Base-by-base conservation (phyloP, 1,284 basidiomycete genomes). In the Sutorius eximius region DNA sequence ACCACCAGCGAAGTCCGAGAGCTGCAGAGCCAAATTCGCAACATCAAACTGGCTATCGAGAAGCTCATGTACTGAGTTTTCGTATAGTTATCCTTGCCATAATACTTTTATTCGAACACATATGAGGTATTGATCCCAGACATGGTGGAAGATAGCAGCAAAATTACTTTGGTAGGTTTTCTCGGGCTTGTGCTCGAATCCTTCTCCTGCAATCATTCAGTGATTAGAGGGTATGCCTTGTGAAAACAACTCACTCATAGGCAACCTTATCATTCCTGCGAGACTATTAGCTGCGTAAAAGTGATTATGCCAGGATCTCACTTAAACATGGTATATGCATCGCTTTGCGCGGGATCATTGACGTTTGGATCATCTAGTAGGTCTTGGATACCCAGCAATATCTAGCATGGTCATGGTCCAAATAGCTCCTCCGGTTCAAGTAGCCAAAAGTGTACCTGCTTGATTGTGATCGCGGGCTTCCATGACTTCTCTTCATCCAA, bases 401-500 rank as follows among this genome's bases (percentile, higher is more conserved):
- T 95, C 94, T 98, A 61, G 51, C 51, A 34, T 16, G 6, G 11
- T 20, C 46, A 30, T 40, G 32, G 46, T 49, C 32, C 16, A 43
- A 46, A 33, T 22, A 49, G 27, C 29, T 30, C 24, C 34, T 54
- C n/a, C 6, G 18, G 49, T 47, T 43, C 11, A 51, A 29, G 36
- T 50, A 41, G 22, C 18, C 2, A 38, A 43, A 36, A 11, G 68
- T 82, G 44, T 38, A 92, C 95, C 82, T 98, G 95, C 73, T 99
- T 99, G 75, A 99, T 94, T 2, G 95, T 99, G 66, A 99, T 98
- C 2, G 95, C 91, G 11, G 97, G 95, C 72, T 98, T 98, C 97
- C 97, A 99, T 6, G 88, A 89, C 74, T 99, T 99, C 74, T 99
- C 97, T 71, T 99, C 97, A 70, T 99, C 96, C 38, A 99, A 76